Evolutionary conservation across 208 protist species (phyloP).

Genomic region (Porcisia deanei): DNA sequence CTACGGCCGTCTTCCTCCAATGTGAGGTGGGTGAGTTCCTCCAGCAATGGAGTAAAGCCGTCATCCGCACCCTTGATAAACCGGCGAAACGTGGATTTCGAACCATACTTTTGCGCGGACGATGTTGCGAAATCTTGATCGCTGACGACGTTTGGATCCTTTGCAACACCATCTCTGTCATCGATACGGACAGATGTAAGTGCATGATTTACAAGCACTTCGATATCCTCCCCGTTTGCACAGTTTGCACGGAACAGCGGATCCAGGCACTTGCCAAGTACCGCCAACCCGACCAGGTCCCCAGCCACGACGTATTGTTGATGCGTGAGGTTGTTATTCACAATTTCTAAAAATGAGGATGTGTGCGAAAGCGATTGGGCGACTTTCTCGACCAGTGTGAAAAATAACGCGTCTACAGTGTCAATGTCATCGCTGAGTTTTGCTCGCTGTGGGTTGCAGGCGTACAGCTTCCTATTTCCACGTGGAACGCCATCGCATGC

Average conservation of each 20-base stretch:
- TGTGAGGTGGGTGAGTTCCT: constrained; percentile 78
- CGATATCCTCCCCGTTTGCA: constrained; percentile 23
- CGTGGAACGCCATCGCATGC: constrained; percentile 36
- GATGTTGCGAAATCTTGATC: constrained; percentile 72
- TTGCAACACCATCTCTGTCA: constrained; percentile 64
- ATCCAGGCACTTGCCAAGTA: constrained; percentile 87
- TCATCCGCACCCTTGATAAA: constrained; percentile 87
- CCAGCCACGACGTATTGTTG: constrained; percentile 89
- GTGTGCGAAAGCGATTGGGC: constrained; percentile 59
- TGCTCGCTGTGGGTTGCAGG: constrained; percentile 75
- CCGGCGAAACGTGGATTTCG: constrained; percentile 56
- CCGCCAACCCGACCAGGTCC: constrained; percentile 66
- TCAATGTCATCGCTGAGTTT: constrained; percentile 51
- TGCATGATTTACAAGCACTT: constrained; percentile 41
- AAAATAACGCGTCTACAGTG: constrained; percentile 67
- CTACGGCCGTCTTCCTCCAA: constrained; percentile 83
- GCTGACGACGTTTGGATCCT: constrained; percentile 38
- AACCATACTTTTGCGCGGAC: constrained; percentile 63
- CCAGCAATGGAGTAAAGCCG: constrained; percentile 72
- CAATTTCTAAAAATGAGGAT: constrained; percentile 84
- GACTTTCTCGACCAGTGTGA: constrained; percentile 78
- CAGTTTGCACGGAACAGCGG: constrained; percentile 84
- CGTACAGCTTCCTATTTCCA: constrained; percentile 70
- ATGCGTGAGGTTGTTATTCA: constrained; percentile 73
- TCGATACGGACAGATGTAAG: constrained; percentile 57